Evolutionary conservation across 192 early-diverging fungal species (phyloP).

Genomic region (Thamnidium elegans): DNA sequence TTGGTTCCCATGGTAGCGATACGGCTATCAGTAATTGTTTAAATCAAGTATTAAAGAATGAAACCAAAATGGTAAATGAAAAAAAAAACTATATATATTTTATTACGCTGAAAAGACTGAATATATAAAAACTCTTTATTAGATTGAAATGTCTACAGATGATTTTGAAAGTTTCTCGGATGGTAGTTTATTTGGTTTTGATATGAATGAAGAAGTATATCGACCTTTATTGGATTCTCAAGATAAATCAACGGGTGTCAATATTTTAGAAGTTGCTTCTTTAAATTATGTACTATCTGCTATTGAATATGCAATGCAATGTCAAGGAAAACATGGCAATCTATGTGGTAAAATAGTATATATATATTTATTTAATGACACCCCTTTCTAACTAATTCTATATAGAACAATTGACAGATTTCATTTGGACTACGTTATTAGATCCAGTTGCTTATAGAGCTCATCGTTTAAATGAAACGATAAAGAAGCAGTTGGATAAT

Average conservation of each 20-base stretch:
- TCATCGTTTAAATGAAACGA: slow-evolving; percentile 17
- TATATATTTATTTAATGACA: too few relatives aligned
- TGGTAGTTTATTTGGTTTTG: slow-evolving; percentile 34
- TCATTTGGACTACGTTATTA: slow-evolving; percentile 32
- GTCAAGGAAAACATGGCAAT: slow-evolving; percentile 3
- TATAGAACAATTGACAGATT: slow-evolving; percentile 25
- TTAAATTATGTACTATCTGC: slow-evolving; percentile 27
- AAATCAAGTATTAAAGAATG: background rate
- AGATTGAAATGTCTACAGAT: slow-evolving; percentile 36
- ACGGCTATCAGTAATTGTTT: slow-evolving; percentile 2
- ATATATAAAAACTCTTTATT: slow-evolving; percentile 1
- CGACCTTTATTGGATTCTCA: slow-evolving; percentile 14
- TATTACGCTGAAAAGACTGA: too few relatives aligned
- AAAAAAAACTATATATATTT: background rate
- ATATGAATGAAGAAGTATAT: slow-evolving; percentile 35
- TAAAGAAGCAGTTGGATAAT: slow-evolving; percentile 14
- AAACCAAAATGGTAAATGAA: slow-evolving; percentile 21
- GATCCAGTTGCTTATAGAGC: slow-evolving; percentile 32
- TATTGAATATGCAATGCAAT: slow-evolving; percentile 34
- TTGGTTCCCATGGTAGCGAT: slow-evolving; percentile 1
- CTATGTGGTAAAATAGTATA: background rate
- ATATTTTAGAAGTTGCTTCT: slow-evolving; percentile 36
- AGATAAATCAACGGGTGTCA: slow-evolving; percentile 20
- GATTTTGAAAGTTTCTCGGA: slow-evolving; percentile 38
- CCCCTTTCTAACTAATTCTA: background rate